These are phyloP conservation scores for Colletotrichum lini DNA, from an alignment of 2,329 filamentous ascomycete species.

Conservation along the genomic window DNA sequence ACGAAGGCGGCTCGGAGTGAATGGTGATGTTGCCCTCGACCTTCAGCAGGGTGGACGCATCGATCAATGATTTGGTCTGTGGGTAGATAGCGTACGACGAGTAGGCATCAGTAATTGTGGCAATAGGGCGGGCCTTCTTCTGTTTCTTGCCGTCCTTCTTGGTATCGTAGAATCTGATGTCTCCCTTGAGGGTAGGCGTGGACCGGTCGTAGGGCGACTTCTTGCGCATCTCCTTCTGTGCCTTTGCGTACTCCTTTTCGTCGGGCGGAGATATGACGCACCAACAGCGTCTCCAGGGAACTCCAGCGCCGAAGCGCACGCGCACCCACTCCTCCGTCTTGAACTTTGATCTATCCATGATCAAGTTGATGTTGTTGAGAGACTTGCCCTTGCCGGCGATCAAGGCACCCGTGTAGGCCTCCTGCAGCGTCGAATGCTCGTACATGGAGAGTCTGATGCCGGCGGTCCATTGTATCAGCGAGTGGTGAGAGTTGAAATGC, in stretches of 20 bases:
- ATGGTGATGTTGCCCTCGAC: constrained; percentile 93
- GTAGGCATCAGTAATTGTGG: constrained; percentile 91
- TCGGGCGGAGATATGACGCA: constrained; percentile 94
- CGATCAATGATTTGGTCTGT: constrained; percentile 92
- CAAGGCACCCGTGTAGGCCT: constrained; percentile 95
- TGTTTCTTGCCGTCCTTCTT: constrained; percentile 83
- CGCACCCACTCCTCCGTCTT: constrained; percentile 93
- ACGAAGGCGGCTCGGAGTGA: constrained; percentile 82
- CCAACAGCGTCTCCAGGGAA: constrained; percentile 97
- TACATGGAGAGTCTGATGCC: constrained; percentile 95
- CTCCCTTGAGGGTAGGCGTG: constrained; percentile 80
- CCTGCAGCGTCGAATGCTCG: constrained; percentile 92
- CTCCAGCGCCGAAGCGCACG: constrained; percentile 94
- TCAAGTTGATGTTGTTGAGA: constrained; percentile 89
- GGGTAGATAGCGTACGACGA: constrained; percentile 97
- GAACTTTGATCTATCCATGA: constrained; percentile 85
- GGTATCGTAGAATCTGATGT: constrained; percentile 95
- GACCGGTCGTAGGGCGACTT: constrained; percentile 86
- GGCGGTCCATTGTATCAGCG: constrained; percentile 94
- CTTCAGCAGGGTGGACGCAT: constrained; percentile 94
- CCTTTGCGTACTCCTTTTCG: constrained; percentile 90
- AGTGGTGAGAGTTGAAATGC: constrained; percentile 96
- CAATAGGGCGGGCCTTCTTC: constrained; percentile 92
- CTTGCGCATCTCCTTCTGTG: constrained; percentile 86
- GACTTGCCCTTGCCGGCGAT: constrained; percentile 94